These are phyloP conservation scores for Murraya paniculata DNA, from an alignment of 345 rosid genomes.

Conservation along the genomic window DNA sequence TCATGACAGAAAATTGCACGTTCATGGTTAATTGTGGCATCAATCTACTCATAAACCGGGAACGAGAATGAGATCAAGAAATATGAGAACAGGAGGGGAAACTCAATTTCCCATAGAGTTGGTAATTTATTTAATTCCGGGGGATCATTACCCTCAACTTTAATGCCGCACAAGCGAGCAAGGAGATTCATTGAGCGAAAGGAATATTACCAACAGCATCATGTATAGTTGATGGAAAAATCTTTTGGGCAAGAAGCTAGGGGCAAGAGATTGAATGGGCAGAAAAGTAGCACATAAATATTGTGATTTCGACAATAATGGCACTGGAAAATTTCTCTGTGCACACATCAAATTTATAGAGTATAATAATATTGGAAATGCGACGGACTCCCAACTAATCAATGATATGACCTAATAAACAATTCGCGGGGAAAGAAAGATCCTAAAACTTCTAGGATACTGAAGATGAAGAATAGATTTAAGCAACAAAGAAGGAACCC, in stretches of 20 bases:
- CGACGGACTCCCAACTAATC: slow-evolving; percentile 27
- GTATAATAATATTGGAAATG: slow-evolving; percentile 30
- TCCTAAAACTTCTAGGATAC: slow-evolving; percentile 49
- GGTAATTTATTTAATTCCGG: background rate
- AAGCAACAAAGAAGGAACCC: slow-evolving; percentile 29
- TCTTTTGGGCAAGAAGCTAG: slow-evolving; percentile 20
- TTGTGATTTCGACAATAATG: slow-evolving; percentile 27
- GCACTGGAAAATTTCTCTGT: slow-evolving; percentile 16
- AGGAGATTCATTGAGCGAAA: slow-evolving; percentile 15
- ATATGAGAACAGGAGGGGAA: slow-evolving; percentile 4
- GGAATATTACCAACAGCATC: slow-evolving; percentile 20
- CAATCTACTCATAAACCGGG: slow-evolving; percentile 5
- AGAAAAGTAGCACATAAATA: slow-evolving; percentile 26
- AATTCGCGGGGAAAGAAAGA: slow-evolving; percentile 46
- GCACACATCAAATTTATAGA: slow-evolving; percentile 23
- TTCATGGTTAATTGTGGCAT: background rate
- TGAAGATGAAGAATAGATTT: slow-evolving; percentile 29
- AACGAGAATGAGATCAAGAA: slow-evolving; percentile 8
- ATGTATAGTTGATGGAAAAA: slow-evolving; percentile 19
- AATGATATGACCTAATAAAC: slow-evolving; percentile 32
- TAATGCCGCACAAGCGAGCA: background rate
- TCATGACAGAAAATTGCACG: background rate
- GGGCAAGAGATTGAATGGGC: slow-evolving; percentile 28
- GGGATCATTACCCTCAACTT: background rate
- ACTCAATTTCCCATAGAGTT: slow-evolving; percentile 6